Percentiles rank a stretch among this genome's conserved stretches.
These are phyloP conservation scores for Kazachstania sp. DNA, from an alignment of 1,139 yeast genomes.

Conservation along the genomic window DNA sequence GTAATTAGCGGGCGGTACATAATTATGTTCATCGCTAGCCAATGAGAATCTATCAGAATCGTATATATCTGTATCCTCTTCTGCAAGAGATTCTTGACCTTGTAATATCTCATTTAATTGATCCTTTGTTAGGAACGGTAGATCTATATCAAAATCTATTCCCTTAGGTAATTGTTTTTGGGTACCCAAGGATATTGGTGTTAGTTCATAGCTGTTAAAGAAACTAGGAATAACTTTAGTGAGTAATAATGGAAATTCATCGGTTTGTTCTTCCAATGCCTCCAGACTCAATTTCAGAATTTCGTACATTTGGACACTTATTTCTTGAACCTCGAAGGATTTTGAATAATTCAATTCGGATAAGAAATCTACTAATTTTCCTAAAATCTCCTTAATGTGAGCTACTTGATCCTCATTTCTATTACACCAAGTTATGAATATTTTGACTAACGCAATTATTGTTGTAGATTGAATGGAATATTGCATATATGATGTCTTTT, in stretches of 20 bases:
- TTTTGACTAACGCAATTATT: conserved; percentile 46
- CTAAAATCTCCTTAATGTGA: conserved; percentile 18
- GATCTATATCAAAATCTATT: conserved; percentile 35
- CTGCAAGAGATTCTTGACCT: conserved; percentile 3
- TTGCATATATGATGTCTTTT: conserved; percentile 15
- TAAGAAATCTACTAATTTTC: conserved; percentile 28
- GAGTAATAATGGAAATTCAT: conserved; percentile 54
- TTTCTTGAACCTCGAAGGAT: conserved; percentile 79
- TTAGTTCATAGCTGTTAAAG: conserved; percentile 59
- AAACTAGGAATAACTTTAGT: conserved; percentile 66
- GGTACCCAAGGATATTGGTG: conserved; percentile 66
- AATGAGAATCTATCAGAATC: conserved; percentile 21
- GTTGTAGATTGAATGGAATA: conserved; percentile 36
- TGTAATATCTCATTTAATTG: conserved; percentile 23
- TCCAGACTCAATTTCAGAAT: conserved; percentile 54
- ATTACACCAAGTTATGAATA: conserved; percentile 36
- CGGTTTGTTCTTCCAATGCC: conserved; percentile 24
- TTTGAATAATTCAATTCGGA: conserved; percentile 35
- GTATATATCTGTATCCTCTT: conserved; percentile 1
- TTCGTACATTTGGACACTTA: conserved; percentile 76
- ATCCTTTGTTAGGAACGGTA: conserved; percentile 26
- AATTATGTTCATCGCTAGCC: conserved; percentile 13
- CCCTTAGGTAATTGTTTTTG: conserved; percentile 58
- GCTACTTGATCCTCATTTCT: conserved; percentile 17
- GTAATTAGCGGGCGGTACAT: conserved; percentile 14